Percentiles rank a stretch among this genome's conserved stretches.
phyloP scores from a whole-genome alignment of 371 early-diverging fungal genomes.

The Syncephalis fuscata region DNA sequence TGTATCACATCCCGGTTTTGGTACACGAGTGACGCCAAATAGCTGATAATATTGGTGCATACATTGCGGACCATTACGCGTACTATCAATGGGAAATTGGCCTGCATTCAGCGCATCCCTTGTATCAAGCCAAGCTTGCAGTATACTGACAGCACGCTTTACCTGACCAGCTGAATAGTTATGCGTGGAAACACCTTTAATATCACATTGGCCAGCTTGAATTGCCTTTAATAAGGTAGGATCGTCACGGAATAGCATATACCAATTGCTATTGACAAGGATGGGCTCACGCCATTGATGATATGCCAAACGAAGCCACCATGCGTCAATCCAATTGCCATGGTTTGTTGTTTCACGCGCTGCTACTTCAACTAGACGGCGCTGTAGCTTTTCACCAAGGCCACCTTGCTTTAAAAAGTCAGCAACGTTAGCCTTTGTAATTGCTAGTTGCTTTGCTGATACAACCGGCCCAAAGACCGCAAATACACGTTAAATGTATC shows the following conservation, averaged over 20 bases:
- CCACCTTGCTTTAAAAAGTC: conserved; percentile 27
- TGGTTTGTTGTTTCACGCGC: conserved; percentile 21
- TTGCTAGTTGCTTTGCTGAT: conserved; percentile 16
- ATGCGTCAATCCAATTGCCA: conserved; percentile 78
- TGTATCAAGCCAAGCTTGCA: conserved; percentile 47
- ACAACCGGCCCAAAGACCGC: conserved; percentile 25
- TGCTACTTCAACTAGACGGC: conserved; percentile 22
- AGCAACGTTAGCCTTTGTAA: conserved; percentile 13
- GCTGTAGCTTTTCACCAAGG: conserved; percentile 26
- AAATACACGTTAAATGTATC: conserved; percentile 27
- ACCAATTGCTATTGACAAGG: conserved; percentile 85
- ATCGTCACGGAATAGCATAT: conserved; percentile 49
- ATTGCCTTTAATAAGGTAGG: conserved; percentile 36
- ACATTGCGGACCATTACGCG: conserved; percentile 33
- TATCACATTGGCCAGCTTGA: conserved; percentile 7
- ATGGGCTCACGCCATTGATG: conserved; percentile 77
- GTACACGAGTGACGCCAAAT: conserved; percentile 67
- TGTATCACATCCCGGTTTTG: conserved; percentile 47
- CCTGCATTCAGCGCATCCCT: conserved; percentile 24
- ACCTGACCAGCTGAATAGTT: conserved; percentile 59
- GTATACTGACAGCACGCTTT: conserved; percentile 68
- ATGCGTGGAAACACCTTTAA: conserved; percentile 14
- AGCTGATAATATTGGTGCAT: conserved; percentile 75
- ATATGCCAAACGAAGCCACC: conserved; percentile 79
- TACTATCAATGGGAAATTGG: conserved; percentile 17